These are phyloP conservation scores for Sarocladiaceae sp. DNA, from an alignment of 2,329 filamentous ascomycete species.

Conservation along the genomic window DNA sequence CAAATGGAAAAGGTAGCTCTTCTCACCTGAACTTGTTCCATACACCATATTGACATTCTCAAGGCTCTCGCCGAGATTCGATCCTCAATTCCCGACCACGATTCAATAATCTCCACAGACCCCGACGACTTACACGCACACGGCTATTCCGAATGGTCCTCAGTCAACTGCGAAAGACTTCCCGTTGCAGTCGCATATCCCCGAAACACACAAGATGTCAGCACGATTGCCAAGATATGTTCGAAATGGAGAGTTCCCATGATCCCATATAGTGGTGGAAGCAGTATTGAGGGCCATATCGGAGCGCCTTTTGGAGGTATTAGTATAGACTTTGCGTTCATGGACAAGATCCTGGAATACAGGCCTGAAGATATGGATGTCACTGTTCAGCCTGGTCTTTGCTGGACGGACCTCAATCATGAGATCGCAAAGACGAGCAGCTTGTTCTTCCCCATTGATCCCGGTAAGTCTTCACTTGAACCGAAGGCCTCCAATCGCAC, in stretches of 20 bases:
- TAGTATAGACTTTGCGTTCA: slow-evolving; percentile 63
- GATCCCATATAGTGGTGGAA: slow-evolving; percentile 72
- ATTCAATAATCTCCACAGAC: slow-evolving; percentile 59
- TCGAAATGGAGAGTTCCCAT: slow-evolving; percentile 61
- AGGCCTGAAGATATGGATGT: slow-evolving; percentile 68
- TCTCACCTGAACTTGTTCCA: no score
- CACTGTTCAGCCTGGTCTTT: slow-evolving; percentile 64
- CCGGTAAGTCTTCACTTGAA: slow-evolving; percentile 71
- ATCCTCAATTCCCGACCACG: slow-evolving; percentile 48
- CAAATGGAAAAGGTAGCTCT: no score
- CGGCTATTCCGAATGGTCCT: slow-evolving; percentile 68
- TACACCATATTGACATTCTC: no score
- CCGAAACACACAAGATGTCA: slow-evolving; percentile 59
- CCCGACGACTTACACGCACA: slow-evolving; percentile 59
- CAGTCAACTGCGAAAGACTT: slow-evolving; percentile 58
- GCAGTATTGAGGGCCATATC: slow-evolving; percentile 68
- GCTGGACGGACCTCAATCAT: slow-evolving; percentile 64
- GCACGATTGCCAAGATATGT: slow-evolving; percentile 58
- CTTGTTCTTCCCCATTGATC: slow-evolving; percentile 67
- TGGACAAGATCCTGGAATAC: slow-evolving; percentile 62
- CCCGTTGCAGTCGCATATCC: slow-evolving; percentile 65
- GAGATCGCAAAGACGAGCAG: slow-evolving; percentile 54
- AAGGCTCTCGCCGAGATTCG: slow-evolving; percentile 56
- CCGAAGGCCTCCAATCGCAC: no score
- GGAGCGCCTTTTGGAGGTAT: slow-evolving; percentile 63